Evolutionary conservation across 2,329 filamentous ascomycete species (phyloP), one percentile per base, ranked within the genome.

Genomic region (Aspergillus uvarum): DNA sequence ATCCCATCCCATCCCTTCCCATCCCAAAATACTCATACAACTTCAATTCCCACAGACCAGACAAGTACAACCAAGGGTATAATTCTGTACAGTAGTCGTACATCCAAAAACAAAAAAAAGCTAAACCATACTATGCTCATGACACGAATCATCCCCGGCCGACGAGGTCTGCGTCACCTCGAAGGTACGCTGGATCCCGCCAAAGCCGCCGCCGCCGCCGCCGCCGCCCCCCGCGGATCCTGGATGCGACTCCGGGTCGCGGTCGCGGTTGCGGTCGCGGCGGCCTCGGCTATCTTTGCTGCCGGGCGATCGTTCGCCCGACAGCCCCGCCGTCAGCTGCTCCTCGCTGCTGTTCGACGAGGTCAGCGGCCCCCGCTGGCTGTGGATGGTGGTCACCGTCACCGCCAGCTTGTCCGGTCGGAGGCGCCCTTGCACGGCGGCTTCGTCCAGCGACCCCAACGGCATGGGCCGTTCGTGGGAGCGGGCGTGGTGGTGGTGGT

Each of bases 361-460:
- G 1, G 62, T 62, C 10, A 63, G 56, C 5, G 48, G 35, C 3
- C 67, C 65, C 12, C 63, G 60, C 53, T 67, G 69, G 19, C 66
- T 67, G 32, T 71, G 65, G 4, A 73, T 67, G 7, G 71, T 72
- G 6, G 71, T 73, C 42, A 71, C 69, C 22, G 68, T 70, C 2
- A 70, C 65, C 1, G 68, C 68, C 51, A 72, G 48, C 51, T 72
- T 73, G 59, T 73, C 72, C 12, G 71, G 70, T 7, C 71, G 63
- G 29, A 73, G 51, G 12, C 60, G 63, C n/a, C 60, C 59, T n/a
- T 63, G 61, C 2, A 24, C 54, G n/a, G n/a, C 42, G 7, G 35
- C 57, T 0, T 58, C 61, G n/a, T 72, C 68, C 1, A 73, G 31
- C 1, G 71, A 72, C 4, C 70, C 67, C 16, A 74, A 47, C 4